Conservation (phyloP, 2,329 filamentous ascomycete species). For the Colletotrichum sp. region DNA sequence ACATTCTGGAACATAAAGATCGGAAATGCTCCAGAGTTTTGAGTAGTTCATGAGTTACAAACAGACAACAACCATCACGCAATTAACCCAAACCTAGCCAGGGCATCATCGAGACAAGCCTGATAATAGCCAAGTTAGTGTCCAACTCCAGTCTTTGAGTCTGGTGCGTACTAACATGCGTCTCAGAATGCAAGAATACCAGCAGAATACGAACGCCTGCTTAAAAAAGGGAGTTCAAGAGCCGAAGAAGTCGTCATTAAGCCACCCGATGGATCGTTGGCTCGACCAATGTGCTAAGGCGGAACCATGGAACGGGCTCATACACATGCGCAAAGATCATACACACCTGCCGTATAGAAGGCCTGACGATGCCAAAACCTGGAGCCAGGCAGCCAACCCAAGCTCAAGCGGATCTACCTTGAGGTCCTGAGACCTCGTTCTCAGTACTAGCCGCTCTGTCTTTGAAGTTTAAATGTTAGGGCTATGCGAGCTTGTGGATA, state of each 20-base stretch:
- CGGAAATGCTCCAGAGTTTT: neutral
- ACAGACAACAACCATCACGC: neutral
- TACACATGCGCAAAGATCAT: neutral
- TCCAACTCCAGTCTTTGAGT: neutral
- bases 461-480: fast-evolving
- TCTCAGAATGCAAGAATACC: neutral
- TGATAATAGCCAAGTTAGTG: neutral
- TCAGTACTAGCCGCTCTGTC: neutral
- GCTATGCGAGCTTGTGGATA: neutral
- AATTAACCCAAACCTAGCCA: neutral
- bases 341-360: neutral
- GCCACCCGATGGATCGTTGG: neutral
- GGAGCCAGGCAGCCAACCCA: neutral
- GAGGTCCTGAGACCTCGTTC: neutral
- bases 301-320: neutral
- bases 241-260: neutral
- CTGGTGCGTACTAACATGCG: neutral
- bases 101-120: neutral
- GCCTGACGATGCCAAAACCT: neutral
- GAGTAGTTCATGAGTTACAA: neutral
- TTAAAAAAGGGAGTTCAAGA: neutral
- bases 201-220: neutral
- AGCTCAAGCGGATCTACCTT: neutral
- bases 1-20: neutral
- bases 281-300: neutral